Percentiles rank a stretch among this genome's conserved stretches.
phyloP scores from a whole-genome alignment of 139 green algal species.

The Chlamydomonas sphaeroides region DNA sequence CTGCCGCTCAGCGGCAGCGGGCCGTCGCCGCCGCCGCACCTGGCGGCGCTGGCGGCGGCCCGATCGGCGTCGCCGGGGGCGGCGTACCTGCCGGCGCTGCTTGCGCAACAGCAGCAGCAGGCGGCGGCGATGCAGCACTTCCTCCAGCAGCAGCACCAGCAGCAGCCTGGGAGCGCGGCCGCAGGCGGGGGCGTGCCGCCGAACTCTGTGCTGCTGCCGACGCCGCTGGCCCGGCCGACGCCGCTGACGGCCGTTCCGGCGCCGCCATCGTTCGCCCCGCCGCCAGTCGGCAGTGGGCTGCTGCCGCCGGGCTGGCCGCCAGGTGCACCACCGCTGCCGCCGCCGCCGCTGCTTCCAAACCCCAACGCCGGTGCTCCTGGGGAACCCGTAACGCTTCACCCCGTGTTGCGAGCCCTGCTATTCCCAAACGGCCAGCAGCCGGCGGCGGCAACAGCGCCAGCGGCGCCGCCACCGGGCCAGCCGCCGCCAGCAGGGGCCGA shows the following conservation, averaged over 20 bases:
- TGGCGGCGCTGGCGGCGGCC: conserved; percentile 3
- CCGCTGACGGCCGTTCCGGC: not conserved
- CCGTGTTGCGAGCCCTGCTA: conserved; percentile 6
- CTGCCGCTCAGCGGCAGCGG: not conserved
- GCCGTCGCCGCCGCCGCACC: conserved; percentile 16
- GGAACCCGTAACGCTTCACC: conserved; percentile 8
- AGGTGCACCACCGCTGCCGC: not conserved
- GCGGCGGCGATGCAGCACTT: conserved; percentile 3
- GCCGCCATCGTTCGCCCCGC: not conserved
- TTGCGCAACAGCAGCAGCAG: conserved; percentile 8
- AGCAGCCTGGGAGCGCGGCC: not conserved
- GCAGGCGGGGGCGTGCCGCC: not conserved
- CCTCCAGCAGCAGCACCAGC: not conserved
- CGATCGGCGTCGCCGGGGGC: conserved; percentile 15
- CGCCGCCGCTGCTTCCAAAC: not conserved
- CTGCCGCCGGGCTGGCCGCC: not conserved
- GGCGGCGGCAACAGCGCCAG: not conserved
- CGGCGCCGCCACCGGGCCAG: too few species aligned
- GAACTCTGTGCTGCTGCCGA: not conserved
- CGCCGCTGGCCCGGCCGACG: not conserved
- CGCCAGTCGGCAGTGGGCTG: too few species aligned
- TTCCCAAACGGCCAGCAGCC: not conserved
- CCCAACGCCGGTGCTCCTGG: not conserved
- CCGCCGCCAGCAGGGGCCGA: too few species aligned
- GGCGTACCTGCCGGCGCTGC: conserved; percentile 20